Percentiles rank a stretch among this genome's conserved stretches.
Evolutionary conservation across 2,329 filamentous ascomycete species (phyloP).

Genomic region (Colletotrichum sp.): DNA sequence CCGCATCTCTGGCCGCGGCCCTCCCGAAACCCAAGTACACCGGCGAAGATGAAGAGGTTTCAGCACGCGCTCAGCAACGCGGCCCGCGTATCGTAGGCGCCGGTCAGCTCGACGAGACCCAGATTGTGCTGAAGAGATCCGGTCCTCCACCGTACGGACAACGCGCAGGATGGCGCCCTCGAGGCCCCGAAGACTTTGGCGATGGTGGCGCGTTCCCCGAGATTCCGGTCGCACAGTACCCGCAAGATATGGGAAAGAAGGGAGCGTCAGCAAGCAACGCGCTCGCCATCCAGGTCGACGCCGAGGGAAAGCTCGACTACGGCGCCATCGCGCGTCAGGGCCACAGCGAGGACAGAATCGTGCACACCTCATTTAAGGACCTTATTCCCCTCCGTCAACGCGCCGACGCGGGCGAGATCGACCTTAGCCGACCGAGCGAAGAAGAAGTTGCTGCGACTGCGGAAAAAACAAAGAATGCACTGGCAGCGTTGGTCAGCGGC

Average conservation of each 20-base stretch:
- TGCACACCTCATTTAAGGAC: constrained; percentile 96
- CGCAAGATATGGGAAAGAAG: constrained; percentile 92
- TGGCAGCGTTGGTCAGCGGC: constrained; percentile 81
- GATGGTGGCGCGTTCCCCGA: constrained; percentile 97
- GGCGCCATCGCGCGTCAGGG: constrained; percentile 92
- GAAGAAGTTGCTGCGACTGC: constrained; percentile 85
- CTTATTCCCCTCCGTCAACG: constrained; percentile 92
- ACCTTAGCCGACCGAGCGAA: constrained; percentile 81
- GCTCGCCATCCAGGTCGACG: constrained; percentile 89
- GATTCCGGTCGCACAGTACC: constrained; percentile 92
- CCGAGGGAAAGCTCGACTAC: constrained; percentile 93
- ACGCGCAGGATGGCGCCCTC: constrained; percentile 88
- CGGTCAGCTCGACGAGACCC: constrained; percentile 81
- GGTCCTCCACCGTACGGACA: constrained; percentile 90
- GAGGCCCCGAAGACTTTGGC: constrained; percentile 88
- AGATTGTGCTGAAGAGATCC: constrained; percentile 81
- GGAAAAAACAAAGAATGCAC: constrained; percentile 85
- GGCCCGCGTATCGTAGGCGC: constrained; percentile 84
- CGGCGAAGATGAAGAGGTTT: constrained; percentile 84
- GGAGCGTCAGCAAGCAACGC: constrained; percentile 78
- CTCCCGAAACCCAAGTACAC: constrained; percentile 92
- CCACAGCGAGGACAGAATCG: constrained; percentile 81
- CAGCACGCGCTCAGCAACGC: constrained; percentile 72
- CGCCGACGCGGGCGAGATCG: constrained; percentile 90
- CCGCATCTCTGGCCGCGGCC: constrained; percentile 75